Evolutionary conservation across 2,329 filamentous ascomycete genomes (phyloP), one percentile per base, ranked within the genome.

Genomic region (Aspergillus novofumigatus): DNA sequence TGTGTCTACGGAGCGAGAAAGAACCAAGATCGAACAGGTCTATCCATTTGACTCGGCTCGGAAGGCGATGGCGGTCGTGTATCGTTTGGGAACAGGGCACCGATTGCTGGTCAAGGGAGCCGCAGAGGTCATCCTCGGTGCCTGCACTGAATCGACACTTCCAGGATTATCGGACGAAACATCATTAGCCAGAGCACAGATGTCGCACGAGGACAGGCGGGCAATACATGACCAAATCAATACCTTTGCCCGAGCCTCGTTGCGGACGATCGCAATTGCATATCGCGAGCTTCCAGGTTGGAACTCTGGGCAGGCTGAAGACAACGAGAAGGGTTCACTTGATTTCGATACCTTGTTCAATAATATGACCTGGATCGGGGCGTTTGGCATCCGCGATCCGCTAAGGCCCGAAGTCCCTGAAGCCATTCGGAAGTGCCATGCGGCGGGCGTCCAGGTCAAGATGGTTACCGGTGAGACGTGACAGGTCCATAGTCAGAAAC

Each of bases 321-420:
- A 87, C 59, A 86, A 88, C 58, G 85, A 89, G 63, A 70, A 78
- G 7, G 81, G 80, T 21, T 81, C 87, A 57, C 86, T 83, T 21
- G 78, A 86, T 3, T 89, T 92, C 58, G 83, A 86, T 14, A 83
- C 85, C 57, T 71, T 92, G 2, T 89, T 91, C 71, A 80, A 81
- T 52, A 80, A 89, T 54, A 90, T 93, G 84, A 86, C 83, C 3
- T 89, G 91, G 76, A 75, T 91, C 62, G 85, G 86, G n/a, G 78
- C 90, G 42, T 86, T 89, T 50, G 88, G 88, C 63, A 91, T 91
- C 67, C 87, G 90, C 68, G 88, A 91, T 71, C 88, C 88, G 38
- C 82, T 91, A 20, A 80, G 88, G 55, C 80, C 82, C 5, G 86
- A 87, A 62, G 88, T 91, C 23, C 80, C 84, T 17, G 81, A 85